These are phyloP conservation scores for Bassia scoparia DNA, from an alignment of 148 eudicot species.

Conservation along the genomic window DNA sequence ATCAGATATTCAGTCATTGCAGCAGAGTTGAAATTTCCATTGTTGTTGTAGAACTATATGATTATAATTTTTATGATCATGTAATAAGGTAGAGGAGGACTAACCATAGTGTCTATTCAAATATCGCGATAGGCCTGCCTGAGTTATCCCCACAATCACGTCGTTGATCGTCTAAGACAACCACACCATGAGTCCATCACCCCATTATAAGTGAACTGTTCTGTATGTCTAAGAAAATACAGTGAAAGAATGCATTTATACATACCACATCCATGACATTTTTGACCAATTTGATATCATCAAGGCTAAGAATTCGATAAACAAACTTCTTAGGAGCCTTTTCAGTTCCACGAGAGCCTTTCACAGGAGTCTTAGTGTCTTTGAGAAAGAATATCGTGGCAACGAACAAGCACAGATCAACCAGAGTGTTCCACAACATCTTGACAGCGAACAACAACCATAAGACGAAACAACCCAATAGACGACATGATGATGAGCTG, in stretches of 20 bases:
- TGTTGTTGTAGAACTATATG: too few species aligned
- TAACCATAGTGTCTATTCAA: conserved; percentile 51
- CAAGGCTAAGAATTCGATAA: conserved; percentile 36
- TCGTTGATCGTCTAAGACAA: conserved; percentile 59
- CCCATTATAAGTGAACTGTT: background rate
- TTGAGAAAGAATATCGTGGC: conserved; percentile 40
- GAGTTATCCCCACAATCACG: conserved; percentile 60
- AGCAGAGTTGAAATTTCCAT: too few species aligned
- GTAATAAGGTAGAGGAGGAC: background rate
- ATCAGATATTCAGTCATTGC: background rate
- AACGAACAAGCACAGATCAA: conserved; percentile 25
- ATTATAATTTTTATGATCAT: background rate
- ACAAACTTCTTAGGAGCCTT: conserved; percentile 35
- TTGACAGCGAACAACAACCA: conserved; percentile 21
- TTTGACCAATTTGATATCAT: conserved; percentile 61
- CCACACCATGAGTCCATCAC: background rate
- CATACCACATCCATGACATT: conserved; percentile 51
- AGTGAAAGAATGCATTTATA: too few species aligned
- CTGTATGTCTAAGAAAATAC: too few species aligned
- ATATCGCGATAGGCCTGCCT: conserved; percentile 62
- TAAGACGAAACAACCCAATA: conserved; percentile 18
- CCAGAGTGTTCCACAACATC: conserved; percentile 39
- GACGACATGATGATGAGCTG: background rate
- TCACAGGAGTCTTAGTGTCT: conserved; percentile 49
- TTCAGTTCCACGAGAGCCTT: conserved; percentile 18